Conservation (phyloP, 768 basidiomycete genomes). For the Auricularia cornea region DNA sequence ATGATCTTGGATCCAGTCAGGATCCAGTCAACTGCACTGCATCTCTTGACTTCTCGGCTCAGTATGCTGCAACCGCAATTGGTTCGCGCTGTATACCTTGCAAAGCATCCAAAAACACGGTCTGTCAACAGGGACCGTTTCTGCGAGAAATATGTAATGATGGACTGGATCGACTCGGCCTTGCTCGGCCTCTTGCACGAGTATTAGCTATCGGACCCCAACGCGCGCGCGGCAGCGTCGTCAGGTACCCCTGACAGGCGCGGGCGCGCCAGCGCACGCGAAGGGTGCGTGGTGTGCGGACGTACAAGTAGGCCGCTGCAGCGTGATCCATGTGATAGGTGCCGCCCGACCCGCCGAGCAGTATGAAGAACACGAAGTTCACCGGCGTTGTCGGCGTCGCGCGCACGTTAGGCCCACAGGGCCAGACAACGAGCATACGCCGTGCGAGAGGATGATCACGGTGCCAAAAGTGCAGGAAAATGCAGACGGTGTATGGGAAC, state of each 20-base stretch:
- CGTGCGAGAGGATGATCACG: conserved; percentile 35
- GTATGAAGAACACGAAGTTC: conserved; percentile 43
- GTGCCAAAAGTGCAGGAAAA: conserved; percentile 38
- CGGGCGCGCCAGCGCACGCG: conserved; percentile 47
- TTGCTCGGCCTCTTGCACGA: conserved; percentile 40
- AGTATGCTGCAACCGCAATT: too few species aligned
- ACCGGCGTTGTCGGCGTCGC: conserved; percentile 42
- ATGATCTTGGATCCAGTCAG: too few species aligned
- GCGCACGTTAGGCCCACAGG: conserved; percentile 35
- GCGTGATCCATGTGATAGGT: conserved; percentile 30
- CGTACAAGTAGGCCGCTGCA: conserved; percentile 36
- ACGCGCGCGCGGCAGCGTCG: conserved; percentile 37
- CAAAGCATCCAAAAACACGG: too few species aligned
- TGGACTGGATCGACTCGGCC: conserved; percentile 64
- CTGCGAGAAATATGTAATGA: too few species aligned
- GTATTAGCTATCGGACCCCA: conserved; percentile 48
- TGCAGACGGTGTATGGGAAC: conserved; percentile 39
- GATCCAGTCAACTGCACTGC: too few species aligned
- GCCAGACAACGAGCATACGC: conserved; percentile 17
- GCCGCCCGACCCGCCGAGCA: conserved; percentile 37
- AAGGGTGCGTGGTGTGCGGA: conserved; percentile 53
- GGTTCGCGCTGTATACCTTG: too few species aligned
- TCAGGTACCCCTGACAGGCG: conserved; percentile 36
- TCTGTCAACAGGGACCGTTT: too few species aligned
- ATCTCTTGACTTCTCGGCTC: too few species aligned